Conservation (phyloP, 257 asterid genomes). For the Ehretia macrophylla region DNA sequence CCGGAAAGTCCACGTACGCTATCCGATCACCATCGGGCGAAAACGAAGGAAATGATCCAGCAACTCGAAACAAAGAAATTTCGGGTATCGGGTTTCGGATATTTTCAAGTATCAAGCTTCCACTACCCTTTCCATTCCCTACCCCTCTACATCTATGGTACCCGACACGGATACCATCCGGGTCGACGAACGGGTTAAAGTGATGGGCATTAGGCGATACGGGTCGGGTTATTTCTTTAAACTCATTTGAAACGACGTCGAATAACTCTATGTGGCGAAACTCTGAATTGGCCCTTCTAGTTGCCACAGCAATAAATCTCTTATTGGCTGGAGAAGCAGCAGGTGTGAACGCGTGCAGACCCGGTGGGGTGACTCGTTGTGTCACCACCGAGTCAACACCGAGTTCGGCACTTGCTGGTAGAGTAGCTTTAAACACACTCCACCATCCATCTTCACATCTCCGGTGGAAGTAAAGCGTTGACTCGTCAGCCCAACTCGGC, state of each 20-base stretch:
- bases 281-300: conserved; percentile 56
- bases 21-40: conserved; percentile 67
- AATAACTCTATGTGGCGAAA: conserved; percentile 75
- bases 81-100: conserved; percentile 44
- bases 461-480: conserved; percentile 73
- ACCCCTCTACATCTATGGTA: conserved; percentile 72
- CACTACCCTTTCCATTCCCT: conserved; percentile 21
- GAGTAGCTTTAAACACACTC: conserved; percentile 63
- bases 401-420: conserved; percentile 21
- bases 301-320: conserved; percentile 72
- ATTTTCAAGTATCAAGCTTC: conserved; percentile 50
- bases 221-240: conserved; percentile 45
- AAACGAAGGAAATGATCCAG: conserved; percentile 81
- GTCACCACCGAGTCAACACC: conserved; percentile 35
- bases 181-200: conserved; percentile 68
- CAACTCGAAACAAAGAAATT: conserved; percentile 62
- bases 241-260: conserved; percentile 37
- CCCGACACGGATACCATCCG: conserved; percentile 54
- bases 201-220: conserved; percentile 63
- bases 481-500: conserved; percentile 89
- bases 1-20: conserved; percentile 60
- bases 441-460: conserved; percentile 83
- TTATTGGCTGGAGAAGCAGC: conserved; percentile 49
- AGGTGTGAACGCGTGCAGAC: conserved; percentile 92
- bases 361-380: conserved; percentile 75